These are phyloP conservation scores for Claviceps arundinis DNA, from an alignment of 2,329 filamentous ascomycete genomes.

Conservation along the genomic window DNA sequence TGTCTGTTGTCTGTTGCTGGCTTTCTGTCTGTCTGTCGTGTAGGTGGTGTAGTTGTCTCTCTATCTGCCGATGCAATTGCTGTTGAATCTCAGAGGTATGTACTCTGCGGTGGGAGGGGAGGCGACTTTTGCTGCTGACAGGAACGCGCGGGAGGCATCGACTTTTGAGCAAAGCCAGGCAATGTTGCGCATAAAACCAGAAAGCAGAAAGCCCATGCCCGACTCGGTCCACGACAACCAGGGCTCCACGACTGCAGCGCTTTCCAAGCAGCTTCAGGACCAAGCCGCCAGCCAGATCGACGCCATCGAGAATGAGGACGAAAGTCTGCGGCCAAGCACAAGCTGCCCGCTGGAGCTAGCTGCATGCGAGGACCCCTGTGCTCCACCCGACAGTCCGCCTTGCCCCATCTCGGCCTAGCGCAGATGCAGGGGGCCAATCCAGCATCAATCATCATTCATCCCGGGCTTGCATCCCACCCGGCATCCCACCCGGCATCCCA, in stretches of 20 bases:
- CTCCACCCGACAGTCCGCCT: constrained; percentile 1
- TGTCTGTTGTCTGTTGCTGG: too few species aligned
- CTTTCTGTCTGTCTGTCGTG: too few species aligned
- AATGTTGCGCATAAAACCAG: constrained; percentile 11
- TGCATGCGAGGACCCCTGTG: constrained; percentile 2
- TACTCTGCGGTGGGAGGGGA: too few species aligned
- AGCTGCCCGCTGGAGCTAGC: constrained; percentile 3
- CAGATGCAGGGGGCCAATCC: constrained; percentile 7
- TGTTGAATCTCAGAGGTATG: too few species aligned
- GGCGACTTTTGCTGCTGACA: too few species aligned
- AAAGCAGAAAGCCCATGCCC: too few species aligned
- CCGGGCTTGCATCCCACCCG: background rate
- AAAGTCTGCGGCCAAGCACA: background rate
- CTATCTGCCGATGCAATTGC: too few species aligned
- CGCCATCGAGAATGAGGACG: constrained; percentile 17
- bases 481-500: too few species aligned
- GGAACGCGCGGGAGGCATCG: constrained; percentile 11
- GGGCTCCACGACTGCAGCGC: too few species aligned
- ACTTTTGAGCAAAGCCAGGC: constrained; percentile 16
- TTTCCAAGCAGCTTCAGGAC: too few species aligned
- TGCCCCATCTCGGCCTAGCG: constrained; percentile 9
- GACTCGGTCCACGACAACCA: too few species aligned
- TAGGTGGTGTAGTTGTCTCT: too few species aligned
- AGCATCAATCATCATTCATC: background rate
- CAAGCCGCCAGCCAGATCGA: constrained; percentile 14